Evolutionary conservation across 805 yeast species (phyloP), one percentile per base, ranked within the genome.

Genomic region (Wickerhamiella nectarea): DNA sequence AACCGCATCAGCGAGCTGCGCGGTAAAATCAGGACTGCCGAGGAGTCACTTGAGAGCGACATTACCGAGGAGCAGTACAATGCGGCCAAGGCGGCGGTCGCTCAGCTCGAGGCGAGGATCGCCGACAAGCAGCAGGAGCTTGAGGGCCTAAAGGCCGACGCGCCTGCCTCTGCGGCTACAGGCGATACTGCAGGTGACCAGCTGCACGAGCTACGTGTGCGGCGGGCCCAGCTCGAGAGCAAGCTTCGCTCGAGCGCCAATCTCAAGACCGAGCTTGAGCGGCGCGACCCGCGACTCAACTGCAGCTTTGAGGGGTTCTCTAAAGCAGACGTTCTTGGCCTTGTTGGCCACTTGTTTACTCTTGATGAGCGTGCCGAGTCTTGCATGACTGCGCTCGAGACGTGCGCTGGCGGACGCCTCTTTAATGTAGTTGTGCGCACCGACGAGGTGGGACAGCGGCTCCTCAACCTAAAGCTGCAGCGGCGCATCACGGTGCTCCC

Each of bases 401-500:
- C 84, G 2, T 80, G 94, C 58, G 98, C 96, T 2, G 99, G 98
- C 38, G 93, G 89, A 4, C 69, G 87, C 52, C 62, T 93, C 24
- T 93, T 76, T 59, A 86, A 87, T 55, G 82, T 93, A 28, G 85
- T 91, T 41, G 97, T 93, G 24, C 96, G 86, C 53, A 78, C 75
- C 48, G 93, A 89, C 46, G 74, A 67, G 15, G 79, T 84, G 3
- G 97, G 94, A n/a, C 71, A 94, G 0, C 80, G 78, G 45, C 62
- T 91, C 8, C 68, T 91, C 34, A 91, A 85, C 52, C 69, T 67
- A 22, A 96, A 96, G 6, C 67, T 89, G 41, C 73, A 76, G 54
- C 76, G 81, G 56, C 71, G 97, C 48, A 89, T 85, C 6, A 91
- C 96, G 0, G 80, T 91, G 40, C 81, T 91, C 52, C 98, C 99